Percentiles rank a stretch among this genome's conserved stretches.
Conservation (phyloP, 2,329 filamentous ascomycete species). For the Alternaria dauci region DNA sequence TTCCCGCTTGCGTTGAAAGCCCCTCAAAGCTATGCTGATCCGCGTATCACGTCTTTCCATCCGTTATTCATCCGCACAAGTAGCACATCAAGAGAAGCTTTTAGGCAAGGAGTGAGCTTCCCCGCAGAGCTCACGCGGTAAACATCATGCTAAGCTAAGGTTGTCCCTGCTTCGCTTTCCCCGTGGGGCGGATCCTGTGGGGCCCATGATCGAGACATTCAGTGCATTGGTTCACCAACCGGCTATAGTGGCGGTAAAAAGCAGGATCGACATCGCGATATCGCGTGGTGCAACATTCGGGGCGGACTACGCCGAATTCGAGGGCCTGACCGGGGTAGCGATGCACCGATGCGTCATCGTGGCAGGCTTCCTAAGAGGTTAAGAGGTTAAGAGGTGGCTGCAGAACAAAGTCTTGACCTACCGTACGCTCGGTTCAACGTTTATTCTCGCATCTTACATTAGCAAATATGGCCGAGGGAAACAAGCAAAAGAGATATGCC, state of each 20-base stretch:
- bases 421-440: neutral
- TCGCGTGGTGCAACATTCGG: slow-evolving; percentile 14
- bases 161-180: slow-evolving; percentile 5
- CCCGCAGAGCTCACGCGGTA: slow-evolving; percentile 11
- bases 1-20: neutral
- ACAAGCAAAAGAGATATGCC: slow-evolving; percentile 55
- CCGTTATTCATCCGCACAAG: neutral
- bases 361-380: slow-evolving; percentile 9
- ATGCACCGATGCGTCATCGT: slow-evolving; percentile 18
- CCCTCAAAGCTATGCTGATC: neutral
- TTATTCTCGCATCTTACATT: neutral
- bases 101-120: slow-evolving; percentile 11
- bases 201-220: slow-evolving; percentile 1
- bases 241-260: slow-evolving; percentile 9
- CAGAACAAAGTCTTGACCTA: slow-evolving; percentile 3
- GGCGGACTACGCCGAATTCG: slow-evolving; percentile 17
- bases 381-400: slow-evolving; percentile 15
- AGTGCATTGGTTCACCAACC: neutral
- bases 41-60: slow-evolving; percentile 14
- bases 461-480: slow-evolving; percentile 19
- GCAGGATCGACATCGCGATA: slow-evolving; percentile 14
- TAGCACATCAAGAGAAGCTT: neutral
- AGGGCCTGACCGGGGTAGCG: slow-evolving; percentile 13
- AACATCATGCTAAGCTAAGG: neutral
- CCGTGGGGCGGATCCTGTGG: slow-evolving; percentile 18